A percentile compares a stretch with the other conserved stretches of the same genome.
These are phyloP conservation scores for Dioscorea dumetorum DNA, from an alignment of 106 monocot species.

Conservation along the genomic window DNA sequence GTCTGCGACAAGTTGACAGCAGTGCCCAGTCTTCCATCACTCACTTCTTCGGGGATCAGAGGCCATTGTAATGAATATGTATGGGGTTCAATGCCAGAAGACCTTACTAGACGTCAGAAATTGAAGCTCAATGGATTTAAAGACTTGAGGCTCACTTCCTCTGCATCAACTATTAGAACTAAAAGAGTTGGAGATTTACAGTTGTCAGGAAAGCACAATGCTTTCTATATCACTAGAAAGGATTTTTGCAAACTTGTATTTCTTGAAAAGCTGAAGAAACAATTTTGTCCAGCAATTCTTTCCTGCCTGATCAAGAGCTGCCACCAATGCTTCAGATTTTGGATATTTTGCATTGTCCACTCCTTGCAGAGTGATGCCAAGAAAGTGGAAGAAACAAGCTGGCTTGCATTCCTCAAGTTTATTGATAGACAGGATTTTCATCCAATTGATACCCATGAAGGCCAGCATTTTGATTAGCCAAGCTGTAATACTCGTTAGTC, in stretches of 20 bases:
- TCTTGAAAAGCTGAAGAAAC: conserved; percentile 13
- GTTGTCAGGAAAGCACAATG: conserved; percentile 9
- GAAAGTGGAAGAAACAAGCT: conserved; percentile 2
- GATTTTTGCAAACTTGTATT: neutral
- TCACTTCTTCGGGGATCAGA: conserved; percentile 12
- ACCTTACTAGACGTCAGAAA: conserved; percentile 6
- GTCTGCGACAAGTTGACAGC: conserved; percentile 14
- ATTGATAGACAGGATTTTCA: neutral
- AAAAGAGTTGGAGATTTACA: conserved; percentile 5
- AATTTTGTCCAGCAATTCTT: conserved; percentile 5
- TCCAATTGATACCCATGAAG: neutral
- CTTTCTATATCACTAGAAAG: neutral
- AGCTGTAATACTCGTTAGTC: no score
- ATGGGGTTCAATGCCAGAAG: neutral
- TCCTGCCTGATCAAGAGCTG: conserved; percentile 1
- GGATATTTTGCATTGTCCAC: conserved; percentile 4
- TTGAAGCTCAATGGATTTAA: conserved; percentile 16
- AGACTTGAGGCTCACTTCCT: conserved; percentile 9
- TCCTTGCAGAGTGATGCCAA: conserved; percentile 13
- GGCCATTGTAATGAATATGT: neutral
- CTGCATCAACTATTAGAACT: conserved; percentile 6
- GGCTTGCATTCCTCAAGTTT: neutral
- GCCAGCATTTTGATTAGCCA: neutral
- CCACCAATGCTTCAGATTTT: conserved; percentile 14
- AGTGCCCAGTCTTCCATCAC: conserved; percentile 18